Percentiles rank a stretch among this genome's conserved stretches.
Conservation (phyloP, 768 basidiomycete species). For the Mycena polygramma region DNA sequence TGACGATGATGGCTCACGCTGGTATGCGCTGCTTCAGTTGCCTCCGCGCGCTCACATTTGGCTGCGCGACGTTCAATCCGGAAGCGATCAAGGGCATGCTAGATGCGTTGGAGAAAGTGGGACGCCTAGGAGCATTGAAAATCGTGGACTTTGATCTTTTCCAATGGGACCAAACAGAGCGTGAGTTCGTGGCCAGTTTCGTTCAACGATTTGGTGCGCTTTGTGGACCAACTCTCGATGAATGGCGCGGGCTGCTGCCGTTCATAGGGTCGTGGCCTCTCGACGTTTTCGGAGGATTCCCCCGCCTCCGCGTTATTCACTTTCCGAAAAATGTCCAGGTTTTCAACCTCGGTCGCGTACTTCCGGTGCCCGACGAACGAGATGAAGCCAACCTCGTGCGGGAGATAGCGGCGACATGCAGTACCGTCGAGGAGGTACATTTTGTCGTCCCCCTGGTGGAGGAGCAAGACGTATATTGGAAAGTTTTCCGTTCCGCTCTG, state of each 20-base stretch:
- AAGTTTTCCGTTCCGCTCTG: constrained; percentile 3
- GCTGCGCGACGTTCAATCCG: neutral
- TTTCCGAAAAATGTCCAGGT: neutral
- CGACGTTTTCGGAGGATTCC: constrained; percentile 10
- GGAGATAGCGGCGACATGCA: constrained; percentile 7
- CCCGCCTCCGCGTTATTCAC: constrained; percentile 13
- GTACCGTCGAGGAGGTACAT: constrained; percentile 12
- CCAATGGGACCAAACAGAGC: constrained; percentile 6
- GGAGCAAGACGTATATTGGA: constrained; percentile 8
- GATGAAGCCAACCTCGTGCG: neutral
- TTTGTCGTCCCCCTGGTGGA: neutral
- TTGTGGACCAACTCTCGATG: constrained; percentile 25
- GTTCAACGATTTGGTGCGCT: constrained; percentile 10
- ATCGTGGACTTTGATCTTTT: constrained; percentile 25
- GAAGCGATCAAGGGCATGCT: constrained; percentile 5
- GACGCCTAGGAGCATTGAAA: constrained; percentile 5
- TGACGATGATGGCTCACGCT: constrained; percentile 26
- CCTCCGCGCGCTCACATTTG: constrained; percentile 11
- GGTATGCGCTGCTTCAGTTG: constrained; percentile 26
- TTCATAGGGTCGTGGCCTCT: constrained; percentile 1
- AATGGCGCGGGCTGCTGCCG: constrained; percentile 21
- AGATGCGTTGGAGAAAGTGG: constrained; percentile 6
- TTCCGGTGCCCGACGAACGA: neutral
- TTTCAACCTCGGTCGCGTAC: too few relatives aligned
- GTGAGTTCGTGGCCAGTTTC: neutral